Evolutionary conservation across 2,329 filamentous ascomycete species (phyloP), one percentile per base, ranked within the genome.

Genomic region (Leptographium lundbergii): DNA sequence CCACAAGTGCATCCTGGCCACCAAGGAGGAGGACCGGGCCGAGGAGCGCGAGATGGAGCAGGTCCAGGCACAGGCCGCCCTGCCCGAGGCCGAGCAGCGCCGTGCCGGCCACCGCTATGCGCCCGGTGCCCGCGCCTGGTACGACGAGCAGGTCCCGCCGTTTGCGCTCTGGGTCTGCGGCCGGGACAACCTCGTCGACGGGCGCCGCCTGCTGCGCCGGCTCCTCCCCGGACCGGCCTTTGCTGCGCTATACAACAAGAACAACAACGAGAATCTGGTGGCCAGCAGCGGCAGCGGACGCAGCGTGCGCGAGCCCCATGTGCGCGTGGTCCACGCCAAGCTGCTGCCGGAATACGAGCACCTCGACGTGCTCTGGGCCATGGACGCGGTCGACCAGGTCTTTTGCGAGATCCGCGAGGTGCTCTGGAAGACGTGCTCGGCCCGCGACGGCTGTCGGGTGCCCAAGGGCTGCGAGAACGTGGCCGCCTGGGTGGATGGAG

Each of bases 291-390:
- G 36, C 54, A 57, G 53, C 10, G 11, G 14, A 3, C 58, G 58
- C 32, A 64, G 61, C 50, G 88, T 87, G 0, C 78, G 88, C 29
- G 92, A 97, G 70, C 92, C 92, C 1, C 78, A 89, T 67, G 89
- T 95, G 10, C 76, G 80, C 47, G 74, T 96, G 6, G 88, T 96
- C 5, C 88, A 96, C 72, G 81, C 81, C 63, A 95, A 89, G 68
- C 76, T 95, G 25, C 87, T 96, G 51, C 84, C 89, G 3, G 89
- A 87, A 54, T 95, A 96, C 69, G 92, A 96, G 73, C 92, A 97
- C 72, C 78, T 97, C 5, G 92, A 96, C 72, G 89, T 96, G 1
- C 84, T 97, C 45, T 96, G 92, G 92, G 91, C 91, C 0, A 89
- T 96, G 77, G 91, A 96, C 67, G 84, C 85, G 0, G 82, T 91